Evolutionary conservation across 2,329 filamentous ascomycete species (phyloP), one percentile per base, ranked within the genome.

Genomic region (Penicillium sp.): DNA sequence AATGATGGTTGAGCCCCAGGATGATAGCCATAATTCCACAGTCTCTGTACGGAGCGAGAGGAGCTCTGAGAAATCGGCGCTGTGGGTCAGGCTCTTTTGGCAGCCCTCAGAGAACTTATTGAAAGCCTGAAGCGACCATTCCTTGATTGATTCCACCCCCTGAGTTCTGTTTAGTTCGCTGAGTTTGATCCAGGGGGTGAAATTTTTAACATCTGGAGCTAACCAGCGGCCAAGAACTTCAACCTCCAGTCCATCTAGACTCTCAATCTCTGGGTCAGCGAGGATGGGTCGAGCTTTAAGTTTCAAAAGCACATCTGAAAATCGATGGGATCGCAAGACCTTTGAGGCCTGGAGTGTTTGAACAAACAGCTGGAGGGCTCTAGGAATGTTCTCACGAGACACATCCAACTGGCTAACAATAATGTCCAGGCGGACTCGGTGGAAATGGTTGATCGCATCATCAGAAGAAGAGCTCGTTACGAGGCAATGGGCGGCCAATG

Each of bases 171-270:
- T 82, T 5, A 90, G 72, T 61, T 94, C 89, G 61, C 92, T 90
- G 64, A 95, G 86, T 31, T 89, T 86, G 35, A 95, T 89, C 76
- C 91, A 96, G 0, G 92, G 92, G 1, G 86, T 93, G 68, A 95
- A 97, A 60, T 88, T 88, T 45, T 84, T 84, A 40, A 96, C 89
- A 57, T 95, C 90, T 8, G 91, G 86, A 18, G 88, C 82, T 59
- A 94, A 89, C 89, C 91, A 96, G 21, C 82, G 81, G 60, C 87
- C 85, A 65, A 90, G 86, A 10, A 94, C 75, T 66, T 96, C 91
- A 27, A 97, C 76, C 35, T 89, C 84, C 13, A 96, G 75, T 16
- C 87, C 87, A 60, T 89, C 84, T 1, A 94, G 72, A 1, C 77
- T 74, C 51, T 82, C 80, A 18, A 97, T 77, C 1, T 86, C 80